phyloP scores from a whole-genome alignment of 169 alveolate genomes.

The Theileria sp. region DNA sequence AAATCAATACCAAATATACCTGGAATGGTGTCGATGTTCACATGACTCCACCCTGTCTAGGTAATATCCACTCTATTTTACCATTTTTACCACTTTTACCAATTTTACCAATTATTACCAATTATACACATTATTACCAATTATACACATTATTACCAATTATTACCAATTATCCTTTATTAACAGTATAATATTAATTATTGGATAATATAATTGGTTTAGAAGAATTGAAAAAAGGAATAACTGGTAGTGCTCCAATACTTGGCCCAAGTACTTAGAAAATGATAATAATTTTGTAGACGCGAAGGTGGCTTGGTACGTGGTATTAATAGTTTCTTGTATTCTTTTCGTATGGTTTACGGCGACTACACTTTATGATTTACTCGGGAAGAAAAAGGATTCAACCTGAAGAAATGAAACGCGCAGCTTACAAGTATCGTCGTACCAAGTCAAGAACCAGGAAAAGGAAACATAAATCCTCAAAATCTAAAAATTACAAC shows the following conservation, averaged over 20 bases:
- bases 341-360: constrained; percentile 42
- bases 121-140: too few relatives aligned
- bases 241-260: constrained; percentile 58
- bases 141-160: too few relatives aligned
- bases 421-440: not conserved
- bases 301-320: constrained; percentile 43
- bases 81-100: too few relatives aligned
- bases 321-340: constrained; percentile 30
- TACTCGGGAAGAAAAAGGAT: constrained; percentile 6
- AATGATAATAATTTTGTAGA: constrained; percentile 7
- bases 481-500: not conserved
- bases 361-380: constrained; percentile 11
- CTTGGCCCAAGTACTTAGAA: constrained; percentile 41
- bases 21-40: constrained; percentile 73
- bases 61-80: not conserved
- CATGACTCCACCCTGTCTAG: constrained; percentile 74
- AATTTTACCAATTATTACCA: too few relatives aligned
- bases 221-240: constrained; percentile 56
- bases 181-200: too few relatives aligned
- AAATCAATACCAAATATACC: constrained; percentile 52
- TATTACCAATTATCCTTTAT: too few relatives aligned
- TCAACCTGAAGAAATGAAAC: not conserved
- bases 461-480: not conserved
- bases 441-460: not conserved
- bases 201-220: not conserved